These are phyloP conservation scores for Pseudonitzschia multistriata DNA, from an alignment of 108 stramenopile species.

Conservation along the genomic window DNA sequence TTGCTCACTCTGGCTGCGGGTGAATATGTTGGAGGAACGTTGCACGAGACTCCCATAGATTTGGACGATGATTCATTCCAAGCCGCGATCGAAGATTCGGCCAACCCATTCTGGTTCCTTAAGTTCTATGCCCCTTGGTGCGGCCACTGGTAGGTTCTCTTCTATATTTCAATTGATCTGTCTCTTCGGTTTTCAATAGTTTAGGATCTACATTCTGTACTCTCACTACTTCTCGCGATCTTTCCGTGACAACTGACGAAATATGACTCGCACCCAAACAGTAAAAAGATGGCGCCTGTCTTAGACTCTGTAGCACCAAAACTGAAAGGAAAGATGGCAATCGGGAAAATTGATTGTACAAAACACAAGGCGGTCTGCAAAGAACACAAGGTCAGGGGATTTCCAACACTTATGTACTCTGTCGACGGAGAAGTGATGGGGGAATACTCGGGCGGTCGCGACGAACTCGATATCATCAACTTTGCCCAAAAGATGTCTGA, in stretches of 20 bases:
- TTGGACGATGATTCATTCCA: slow-evolving; percentile 46
- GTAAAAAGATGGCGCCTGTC: slow-evolving; percentile 63
- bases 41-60: slow-evolving; percentile 46
- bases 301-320: slow-evolving; percentile 62
- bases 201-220: background rate
- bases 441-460: slow-evolving; percentile 75
- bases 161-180: background rate
- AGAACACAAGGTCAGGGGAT: slow-evolving; percentile 57
- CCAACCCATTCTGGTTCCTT: slow-evolving; percentile 72
- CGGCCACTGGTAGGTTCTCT: slow-evolving; percentile 26
- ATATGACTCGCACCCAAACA: slow-evolving; percentile 23
- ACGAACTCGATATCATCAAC: slow-evolving; percentile 47
- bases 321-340: slow-evolving; percentile 71
- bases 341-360: slow-evolving; percentile 87
- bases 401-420: slow-evolving; percentile 77
- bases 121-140: slow-evolving; percentile 85
- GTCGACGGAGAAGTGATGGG: slow-evolving; percentile 59
- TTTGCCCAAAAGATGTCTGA: slow-evolving; percentile 76
- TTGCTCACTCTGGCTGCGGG: background rate
- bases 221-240: slow-evolving; percentile 5
- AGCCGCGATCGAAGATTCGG: slow-evolving; percentile 53
- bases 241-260: background rate
- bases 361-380: slow-evolving; percentile 59
- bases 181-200: background rate
- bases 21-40: slow-evolving; percentile 30